A percentile compares a stretch with the other conserved stretches of the same genome.
Evolutionary conservation across 345 rosid genomes (phyloP).

Genomic region (Heritiera fomes): DNA sequence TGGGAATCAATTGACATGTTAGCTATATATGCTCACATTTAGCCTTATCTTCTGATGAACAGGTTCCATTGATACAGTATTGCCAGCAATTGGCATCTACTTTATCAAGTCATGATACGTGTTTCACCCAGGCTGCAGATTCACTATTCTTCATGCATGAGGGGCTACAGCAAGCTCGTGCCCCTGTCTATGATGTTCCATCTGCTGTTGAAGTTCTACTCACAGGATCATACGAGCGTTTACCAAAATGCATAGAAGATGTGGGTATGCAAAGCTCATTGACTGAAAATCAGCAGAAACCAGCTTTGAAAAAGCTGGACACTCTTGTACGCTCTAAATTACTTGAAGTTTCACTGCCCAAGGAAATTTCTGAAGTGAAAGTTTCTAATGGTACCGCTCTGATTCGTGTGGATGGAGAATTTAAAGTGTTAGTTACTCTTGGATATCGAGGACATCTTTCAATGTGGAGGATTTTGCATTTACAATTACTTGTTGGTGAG

Average conservation of each 20-base stretch:
- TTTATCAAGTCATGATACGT: conserved; percentile 81
- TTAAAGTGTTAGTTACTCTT: conserved; percentile 92
- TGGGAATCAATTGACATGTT: background rate
- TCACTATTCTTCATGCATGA: conserved; percentile 96
- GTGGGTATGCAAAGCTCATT: conserved; percentile 75
- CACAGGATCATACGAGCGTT: conserved; percentile 82
- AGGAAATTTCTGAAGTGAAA: conserved; percentile 83
- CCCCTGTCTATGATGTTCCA: conserved; percentile 96
- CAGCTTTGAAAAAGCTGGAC: conserved; percentile 86
- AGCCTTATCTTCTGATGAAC: conserved; percentile 30
- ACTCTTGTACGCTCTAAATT: conserved; percentile 83
- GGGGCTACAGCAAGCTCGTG: conserved; percentile 96
- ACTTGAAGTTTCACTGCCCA: conserved; percentile 81
- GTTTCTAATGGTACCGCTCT: conserved; percentile 81
- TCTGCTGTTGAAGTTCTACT: conserved; percentile 87
- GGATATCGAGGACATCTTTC: conserved; percentile 93
- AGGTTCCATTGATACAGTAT: conserved; percentile 90
- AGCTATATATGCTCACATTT: background rate
- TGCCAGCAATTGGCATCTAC: conserved; percentile 85
- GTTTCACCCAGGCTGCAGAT: conserved; percentile 94
- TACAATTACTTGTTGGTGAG: conserved; percentile 98
- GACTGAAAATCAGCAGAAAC: conserved; percentile 73
- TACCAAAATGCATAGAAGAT: conserved; percentile 92
- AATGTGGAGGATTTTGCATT: conserved; percentile 96
- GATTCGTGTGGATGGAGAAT: conserved; percentile 82